A percentile compares a stretch with the other conserved stretches of the same genome.
These are phyloP conservation scores for Euryodendron excelsum DNA, from an alignment of 148 eudicot species.

Conservation along the genomic window DNA sequence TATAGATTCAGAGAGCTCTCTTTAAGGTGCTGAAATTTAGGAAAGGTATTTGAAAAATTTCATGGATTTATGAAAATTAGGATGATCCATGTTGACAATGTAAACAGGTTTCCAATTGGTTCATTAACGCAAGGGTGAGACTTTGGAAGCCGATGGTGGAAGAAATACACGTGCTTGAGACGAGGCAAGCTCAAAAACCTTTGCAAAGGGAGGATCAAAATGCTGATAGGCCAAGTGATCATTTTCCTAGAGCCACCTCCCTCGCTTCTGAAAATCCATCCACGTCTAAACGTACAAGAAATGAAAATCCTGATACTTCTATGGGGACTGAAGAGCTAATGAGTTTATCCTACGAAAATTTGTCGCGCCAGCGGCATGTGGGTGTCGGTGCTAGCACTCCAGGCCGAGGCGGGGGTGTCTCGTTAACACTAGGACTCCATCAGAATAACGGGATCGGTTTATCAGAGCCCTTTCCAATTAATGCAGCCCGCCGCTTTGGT, in stretches of 20 bases:
- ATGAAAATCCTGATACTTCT: conserved; percentile 21
- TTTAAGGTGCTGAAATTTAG: neutral
- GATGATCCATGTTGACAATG: neutral
- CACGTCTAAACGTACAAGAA: conserved; percentile 33
- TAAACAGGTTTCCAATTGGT: conserved; percentile 61
- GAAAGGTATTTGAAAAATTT: neutral
- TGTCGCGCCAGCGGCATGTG: conserved; percentile 18
- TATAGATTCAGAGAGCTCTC: too few species aligned
- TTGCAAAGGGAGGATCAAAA: conserved; percentile 25
- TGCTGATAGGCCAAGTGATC: conserved; percentile 16
- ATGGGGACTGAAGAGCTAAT: conserved; percentile 19
- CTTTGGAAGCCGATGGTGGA: conserved; percentile 75
- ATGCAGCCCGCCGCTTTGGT: conserved; percentile 50
- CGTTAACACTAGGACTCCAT: conserved; percentile 53
- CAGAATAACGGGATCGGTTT: conserved; percentile 39
- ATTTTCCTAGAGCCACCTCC: conserved; percentile 20
- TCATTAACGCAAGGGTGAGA: conserved; percentile 62
- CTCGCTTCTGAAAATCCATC: conserved; percentile 25
- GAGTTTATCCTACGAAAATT: conserved; percentile 27
- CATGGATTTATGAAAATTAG: neutral
- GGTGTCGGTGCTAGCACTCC: conserved; percentile 18
- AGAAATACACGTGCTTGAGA: conserved; percentile 58
- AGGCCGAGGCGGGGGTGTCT: conserved; percentile 37
- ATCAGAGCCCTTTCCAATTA: conserved; percentile 38
- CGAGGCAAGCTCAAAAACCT: conserved; percentile 36